Evolutionary conservation across 139 green algal genomes (phyloP).

Genomic region (Coelastrella sp.): DNA sequence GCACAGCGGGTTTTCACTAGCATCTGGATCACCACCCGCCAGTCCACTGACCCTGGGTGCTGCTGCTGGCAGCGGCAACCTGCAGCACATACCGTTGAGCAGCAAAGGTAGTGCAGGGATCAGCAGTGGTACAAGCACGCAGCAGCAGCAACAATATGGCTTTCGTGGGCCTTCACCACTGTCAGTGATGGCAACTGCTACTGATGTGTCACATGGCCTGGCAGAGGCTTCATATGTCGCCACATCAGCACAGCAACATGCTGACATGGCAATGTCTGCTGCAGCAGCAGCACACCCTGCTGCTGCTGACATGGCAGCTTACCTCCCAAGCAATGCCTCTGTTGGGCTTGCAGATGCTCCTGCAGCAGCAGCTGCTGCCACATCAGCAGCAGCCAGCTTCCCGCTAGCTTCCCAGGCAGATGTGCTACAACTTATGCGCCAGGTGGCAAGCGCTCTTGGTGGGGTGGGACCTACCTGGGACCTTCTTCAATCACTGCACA

Average conservation of each 20-base stretch:
- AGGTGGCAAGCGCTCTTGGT: neutral
- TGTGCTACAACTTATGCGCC: neutral
- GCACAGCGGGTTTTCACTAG: neutral
- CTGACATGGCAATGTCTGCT: neutral
- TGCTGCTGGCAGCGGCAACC: neutral
- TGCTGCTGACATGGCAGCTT: neutral
- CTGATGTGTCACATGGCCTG: neutral
- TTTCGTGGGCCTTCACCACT: slow-evolving; percentile 12
- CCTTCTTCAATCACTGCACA: neutral
- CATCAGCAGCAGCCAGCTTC: too few species aligned
- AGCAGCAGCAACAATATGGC: slow-evolving; percentile 18
- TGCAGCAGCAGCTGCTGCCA: too few species aligned
- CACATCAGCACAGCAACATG: neutral
- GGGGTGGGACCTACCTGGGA: neutral
- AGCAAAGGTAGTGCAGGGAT: neutral
- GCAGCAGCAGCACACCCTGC: neutral
- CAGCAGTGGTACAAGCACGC: neutral
- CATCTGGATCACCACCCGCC: neutral
- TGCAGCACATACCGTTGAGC: neutral
- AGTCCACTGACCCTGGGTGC: neutral
- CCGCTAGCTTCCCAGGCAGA: neutral
- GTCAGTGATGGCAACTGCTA: slow-evolving; percentile 10
- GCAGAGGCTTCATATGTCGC: neutral
- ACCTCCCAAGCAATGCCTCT: too few species aligned
- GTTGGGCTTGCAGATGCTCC: too few species aligned